These are phyloP conservation scores for Fusarium sp. DNA, from an alignment of 2,329 filamentous ascomycete genomes.

Conservation along the genomic window DNA sequence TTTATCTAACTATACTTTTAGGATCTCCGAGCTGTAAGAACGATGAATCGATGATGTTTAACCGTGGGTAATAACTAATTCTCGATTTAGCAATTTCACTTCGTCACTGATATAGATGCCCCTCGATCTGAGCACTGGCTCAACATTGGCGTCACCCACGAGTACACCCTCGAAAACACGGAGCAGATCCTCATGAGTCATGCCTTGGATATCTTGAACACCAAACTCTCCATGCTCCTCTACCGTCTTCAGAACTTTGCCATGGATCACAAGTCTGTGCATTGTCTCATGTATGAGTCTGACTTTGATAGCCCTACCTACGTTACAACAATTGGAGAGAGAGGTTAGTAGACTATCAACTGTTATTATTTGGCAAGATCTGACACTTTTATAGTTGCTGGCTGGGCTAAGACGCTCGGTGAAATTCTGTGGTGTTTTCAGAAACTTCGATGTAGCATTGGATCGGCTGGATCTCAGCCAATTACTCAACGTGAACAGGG, in stretches of 20 bases:
- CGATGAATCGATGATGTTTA: background rate
- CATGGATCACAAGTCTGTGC: background rate
- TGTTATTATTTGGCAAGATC: fast-evolving
- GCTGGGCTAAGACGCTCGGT: background rate
- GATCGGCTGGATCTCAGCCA: background rate
- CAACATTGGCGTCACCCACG: background rate
- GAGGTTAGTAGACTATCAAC: background rate
- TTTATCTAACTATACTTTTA: background rate
- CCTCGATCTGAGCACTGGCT: background rate
- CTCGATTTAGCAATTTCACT: background rate
- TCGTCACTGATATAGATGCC: background rate
- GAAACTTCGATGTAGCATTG: background rate
- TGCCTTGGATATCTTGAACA: background rate
- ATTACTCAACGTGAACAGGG: background rate
- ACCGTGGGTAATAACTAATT: background rate
- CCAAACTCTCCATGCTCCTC: background rate
- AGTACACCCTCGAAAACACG: background rate
- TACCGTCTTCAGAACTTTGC: background rate
- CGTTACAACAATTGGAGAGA: background rate
- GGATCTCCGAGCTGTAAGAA: background rate
- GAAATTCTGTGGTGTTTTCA: background rate
- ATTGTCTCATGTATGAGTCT: background rate
- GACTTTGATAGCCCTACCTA: background rate
- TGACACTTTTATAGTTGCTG: background rate
- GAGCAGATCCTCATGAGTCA: background rate